Conservation (phyloP, 805 yeast genomes). For the Ogataea zsoltii region DNA sequence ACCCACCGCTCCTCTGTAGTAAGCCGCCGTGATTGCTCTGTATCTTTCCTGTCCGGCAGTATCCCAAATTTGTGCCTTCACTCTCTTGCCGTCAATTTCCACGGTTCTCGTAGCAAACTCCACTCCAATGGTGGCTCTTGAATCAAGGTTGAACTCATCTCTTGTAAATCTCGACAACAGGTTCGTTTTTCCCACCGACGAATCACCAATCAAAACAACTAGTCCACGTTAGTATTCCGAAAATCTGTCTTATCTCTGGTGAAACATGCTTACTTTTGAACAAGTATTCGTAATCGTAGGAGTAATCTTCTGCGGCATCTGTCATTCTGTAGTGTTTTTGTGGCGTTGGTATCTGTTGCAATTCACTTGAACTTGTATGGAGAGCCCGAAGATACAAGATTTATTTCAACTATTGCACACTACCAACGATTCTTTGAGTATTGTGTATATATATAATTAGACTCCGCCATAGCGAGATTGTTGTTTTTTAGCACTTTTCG, state of each 20-base stretch:
- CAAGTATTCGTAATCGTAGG: conserved; percentile 84
- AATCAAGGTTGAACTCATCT: conserved; percentile 92
- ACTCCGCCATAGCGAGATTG: conserved; percentile 4
- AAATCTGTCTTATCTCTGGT: not conserved
- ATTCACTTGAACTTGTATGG: too few species aligned
- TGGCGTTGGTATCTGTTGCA: too few species aligned
- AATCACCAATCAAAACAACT: conserved; percentile 94
- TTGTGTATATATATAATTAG: not conserved
- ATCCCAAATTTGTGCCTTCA: conserved; percentile 95
- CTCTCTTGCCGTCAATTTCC: conserved; percentile 78
- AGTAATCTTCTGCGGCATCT: conserved; percentile 63
- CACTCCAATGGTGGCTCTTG: conserved; percentile 94
- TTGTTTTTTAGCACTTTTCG: conserved; percentile 3
- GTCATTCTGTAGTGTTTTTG: conserved; percentile 23
- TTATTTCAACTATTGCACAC: conserved; percentile 1
- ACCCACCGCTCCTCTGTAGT: conserved; percentile 97
- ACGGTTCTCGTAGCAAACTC: conserved; percentile 97
- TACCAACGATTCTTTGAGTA: not conserved
- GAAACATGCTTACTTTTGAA: conserved; percentile 59
- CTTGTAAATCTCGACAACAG: conserved; percentile 90
- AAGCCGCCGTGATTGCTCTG: conserved; percentile 96
- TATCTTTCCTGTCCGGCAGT: conserved; percentile 99
- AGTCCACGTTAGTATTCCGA: conserved; percentile 13
- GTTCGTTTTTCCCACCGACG: conserved; percentile 97
- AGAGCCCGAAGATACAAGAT: not conserved